Percentiles rank a stretch among this genome's conserved stretches.
Evolutionary conservation across 768 basidiomycete genomes (phyloP).

Genomic region (Amanita rubescens): DNA sequence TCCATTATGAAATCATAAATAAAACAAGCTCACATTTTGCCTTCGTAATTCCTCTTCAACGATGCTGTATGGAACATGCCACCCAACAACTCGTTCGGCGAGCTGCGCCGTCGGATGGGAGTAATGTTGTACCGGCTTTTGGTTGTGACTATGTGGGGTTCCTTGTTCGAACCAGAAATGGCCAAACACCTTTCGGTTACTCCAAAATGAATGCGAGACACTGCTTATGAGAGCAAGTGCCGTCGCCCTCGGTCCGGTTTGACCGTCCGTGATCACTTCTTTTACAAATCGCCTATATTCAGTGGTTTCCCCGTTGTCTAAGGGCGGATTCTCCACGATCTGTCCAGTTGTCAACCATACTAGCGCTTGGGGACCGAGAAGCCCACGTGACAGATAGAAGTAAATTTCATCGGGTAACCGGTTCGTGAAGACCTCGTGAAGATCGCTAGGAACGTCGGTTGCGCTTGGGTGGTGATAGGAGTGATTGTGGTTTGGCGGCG

Average conservation of each 20-base stretch:
- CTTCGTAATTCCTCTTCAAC: conserved; percentile 93
- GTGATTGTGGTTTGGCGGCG: conserved; percentile 43
- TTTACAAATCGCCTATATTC: conserved; percentile 94
- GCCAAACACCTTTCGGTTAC: conserved; percentile 61
- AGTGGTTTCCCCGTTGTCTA: conserved; percentile 92
- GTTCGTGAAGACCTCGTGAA: conserved; percentile 93
- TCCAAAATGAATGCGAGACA: conserved; percentile 77
- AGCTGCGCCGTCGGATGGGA: conserved; percentile 77
- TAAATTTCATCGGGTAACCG: conserved; percentile 95
- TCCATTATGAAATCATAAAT: conserved; percentile 14
- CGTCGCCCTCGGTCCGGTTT: conserved; percentile 89
- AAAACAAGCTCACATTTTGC: conserved; percentile 73
- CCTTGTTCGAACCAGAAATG: conserved; percentile 70
- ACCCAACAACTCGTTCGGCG: conserved; percentile 79
- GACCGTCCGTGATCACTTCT: conserved; percentile 92
- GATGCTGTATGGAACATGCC: conserved; percentile 80
- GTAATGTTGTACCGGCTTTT: conserved; percentile 63
- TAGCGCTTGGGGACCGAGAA: conserved; percentile 81
- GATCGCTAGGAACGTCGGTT: conserved; percentile 82
- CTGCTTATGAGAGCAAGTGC: conserved; percentile 82
- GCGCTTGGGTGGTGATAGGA: conserved; percentile 66
- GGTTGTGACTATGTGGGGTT: conserved; percentile 38
- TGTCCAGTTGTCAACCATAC: conserved; percentile 92
- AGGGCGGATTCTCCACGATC: conserved; percentile 77
- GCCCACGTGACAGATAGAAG: conserved; percentile 90